Evolutionary conservation across 108 stramenopile species (phyloP), one percentile per base, ranked within the genome.

Genomic region (Chaetoceros tenuissimus): DNA sequence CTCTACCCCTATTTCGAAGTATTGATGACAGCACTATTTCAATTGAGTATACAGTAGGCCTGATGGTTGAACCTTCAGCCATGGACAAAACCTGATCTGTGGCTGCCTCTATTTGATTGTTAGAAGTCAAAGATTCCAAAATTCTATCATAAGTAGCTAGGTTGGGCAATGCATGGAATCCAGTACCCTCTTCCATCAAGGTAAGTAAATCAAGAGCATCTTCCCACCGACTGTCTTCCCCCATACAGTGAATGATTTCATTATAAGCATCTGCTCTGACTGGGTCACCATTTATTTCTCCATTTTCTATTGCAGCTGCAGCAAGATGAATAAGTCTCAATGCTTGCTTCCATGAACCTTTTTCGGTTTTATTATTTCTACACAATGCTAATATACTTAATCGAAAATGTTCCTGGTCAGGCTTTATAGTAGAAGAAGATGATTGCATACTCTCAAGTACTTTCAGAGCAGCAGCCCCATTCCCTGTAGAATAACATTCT

Each of bases 11-110:
- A 51, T 76, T 74, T 27, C 73, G 55, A 1, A 78, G 55, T 27
- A 74, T 67, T 50, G 66, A 77, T 3, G 71, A 61, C 18, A 85
- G 64, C 0, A 85, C 63, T 13, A 79, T 60, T 31, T 84, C 85
- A 49, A 69, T 73, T 5, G 77, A 55, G 61, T 82, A 77, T 1
- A 66, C 28, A 17, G 71, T 84, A 21, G 64, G 64, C 10, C 67
- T 67, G 8, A 45, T 49, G 43, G 5, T 40, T 40, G 8, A 10
- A 13, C 8, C 13, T 40, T 40, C 34, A 40, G 34, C 34, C 34
- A 40, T 40, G 34, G 34, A 40, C 5, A 40, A 13, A 10, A 40
- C 8, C 5, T 10, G 34, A 10, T 40, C 34, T 13, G 34, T 40
- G 5, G 34, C 34, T 13, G 13, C 5, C 5, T 40, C 34, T 10